Conservation (phyloP, 331 rosid genomes). For the Prunus yedoensis region DNA sequence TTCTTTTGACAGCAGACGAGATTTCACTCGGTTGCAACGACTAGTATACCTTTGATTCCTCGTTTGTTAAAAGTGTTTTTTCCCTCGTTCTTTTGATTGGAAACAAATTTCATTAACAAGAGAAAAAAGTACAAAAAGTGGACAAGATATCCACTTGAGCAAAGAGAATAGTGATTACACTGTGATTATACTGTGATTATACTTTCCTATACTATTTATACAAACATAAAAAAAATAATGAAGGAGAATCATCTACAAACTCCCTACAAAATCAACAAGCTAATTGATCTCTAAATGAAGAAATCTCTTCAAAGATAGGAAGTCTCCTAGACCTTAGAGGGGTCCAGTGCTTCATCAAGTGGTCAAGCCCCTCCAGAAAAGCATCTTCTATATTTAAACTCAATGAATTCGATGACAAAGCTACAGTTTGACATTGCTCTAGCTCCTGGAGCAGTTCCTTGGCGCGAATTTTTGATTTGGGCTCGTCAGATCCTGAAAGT, state of each 20-base stretch:
- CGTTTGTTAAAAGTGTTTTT: too few species aligned
- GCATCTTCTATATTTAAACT: slow-evolving; percentile 54
- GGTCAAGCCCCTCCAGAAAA: slow-evolving; percentile 66
- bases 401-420: slow-evolving; percentile 17
- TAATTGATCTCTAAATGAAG: slow-evolving; percentile 72
- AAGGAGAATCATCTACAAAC: neutral
- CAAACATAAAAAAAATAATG: neutral
- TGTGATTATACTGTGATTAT: too few species aligned
- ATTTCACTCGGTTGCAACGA: too few species aligned
- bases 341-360: slow-evolving; percentile 49
- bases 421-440: slow-evolving; percentile 28
- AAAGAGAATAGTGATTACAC: too few species aligned
- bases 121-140: too few species aligned
- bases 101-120: too few species aligned
- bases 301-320: slow-evolving; percentile 88
- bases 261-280: slow-evolving; percentile 52
- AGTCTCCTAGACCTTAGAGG: slow-evolving; percentile 71
- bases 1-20: too few species aligned
- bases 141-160: too few species aligned
- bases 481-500: slow-evolving; percentile 52
- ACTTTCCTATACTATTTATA: neutral
- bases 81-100: too few species aligned
- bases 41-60: too few species aligned
- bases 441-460: slow-evolving; percentile 49
- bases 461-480: slow-evolving; percentile 51